These are phyloP conservation scores for Filosporella fistucella DNA, from an alignment of 495 filamentous ascomycete species.

Conservation along the genomic window DNA sequence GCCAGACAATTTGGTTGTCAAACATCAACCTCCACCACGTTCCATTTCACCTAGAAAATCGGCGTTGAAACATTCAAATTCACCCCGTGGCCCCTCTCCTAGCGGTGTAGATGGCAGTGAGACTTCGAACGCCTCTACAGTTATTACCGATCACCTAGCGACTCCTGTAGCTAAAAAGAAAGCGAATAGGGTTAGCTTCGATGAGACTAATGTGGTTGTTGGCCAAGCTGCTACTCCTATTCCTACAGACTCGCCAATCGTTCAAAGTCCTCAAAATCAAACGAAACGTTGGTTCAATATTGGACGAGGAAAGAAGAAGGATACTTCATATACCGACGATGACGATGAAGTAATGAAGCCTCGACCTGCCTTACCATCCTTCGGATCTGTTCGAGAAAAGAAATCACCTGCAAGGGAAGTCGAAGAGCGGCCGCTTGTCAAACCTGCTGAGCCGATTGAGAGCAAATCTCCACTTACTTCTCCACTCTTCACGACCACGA, in stretches of 20 bases:
- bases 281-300: constrained; percentile 48
- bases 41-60: constrained; percentile 85
- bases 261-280: constrained; percentile 45
- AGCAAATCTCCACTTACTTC: constrained; percentile 17
- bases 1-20: constrained; percentile 47
- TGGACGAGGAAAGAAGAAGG: constrained; percentile 38
- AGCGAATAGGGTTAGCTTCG: constrained; percentile 77
- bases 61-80: constrained; percentile 63
- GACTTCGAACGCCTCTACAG: constrained; percentile 47
- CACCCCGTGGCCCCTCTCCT: constrained; percentile 18
- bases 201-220: constrained; percentile 60
- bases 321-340: constrained; percentile 33
- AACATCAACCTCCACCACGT: constrained; percentile 73
- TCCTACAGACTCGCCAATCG: constrained; percentile 41
- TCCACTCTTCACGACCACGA: constrained; percentile 20
- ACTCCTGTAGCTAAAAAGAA: constrained; percentile 63
- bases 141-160: constrained; percentile 56
- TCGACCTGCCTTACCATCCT: constrained; percentile 72
- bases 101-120: constrained; percentile 36
- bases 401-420: constrained; percentile 34
- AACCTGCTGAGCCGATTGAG: constrained; percentile 32
- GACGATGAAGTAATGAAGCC: constrained; percentile 68
- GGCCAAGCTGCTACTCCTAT: constrained; percentile 52
- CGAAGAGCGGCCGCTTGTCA: constrained; percentile 45
- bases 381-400: constrained; percentile 68